phyloP scores from a whole-genome alignment of 495 filamentous ascomycete genomes.

The Neurospora sp. region DNA sequence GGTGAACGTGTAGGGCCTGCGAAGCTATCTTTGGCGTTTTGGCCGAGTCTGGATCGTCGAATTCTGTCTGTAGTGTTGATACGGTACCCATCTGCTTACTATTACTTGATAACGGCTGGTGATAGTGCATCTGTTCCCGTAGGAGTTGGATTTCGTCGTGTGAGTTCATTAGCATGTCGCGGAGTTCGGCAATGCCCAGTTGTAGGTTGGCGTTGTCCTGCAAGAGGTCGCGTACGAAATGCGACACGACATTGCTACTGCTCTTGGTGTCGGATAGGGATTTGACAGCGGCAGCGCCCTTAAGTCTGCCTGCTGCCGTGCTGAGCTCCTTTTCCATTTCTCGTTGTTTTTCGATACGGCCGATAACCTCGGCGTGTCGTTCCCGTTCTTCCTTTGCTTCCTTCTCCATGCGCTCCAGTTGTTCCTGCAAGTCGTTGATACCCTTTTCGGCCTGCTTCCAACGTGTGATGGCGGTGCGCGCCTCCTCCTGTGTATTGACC shows the following conservation, averaged over 20 bases:
- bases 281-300: constrained; percentile 62
- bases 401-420: constrained; percentile 79
- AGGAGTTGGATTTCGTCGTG: constrained; percentile 86
- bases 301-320: constrained; percentile 63
- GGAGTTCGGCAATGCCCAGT: constrained; percentile 75
- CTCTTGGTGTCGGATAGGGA: constrained; percentile 43
- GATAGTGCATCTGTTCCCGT: constrained; percentile 69
- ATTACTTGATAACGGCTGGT: constrained; percentile 50
- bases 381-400: constrained; percentile 77
- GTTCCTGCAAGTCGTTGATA: constrained; percentile 64
- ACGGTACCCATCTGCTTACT: constrained; percentile 25
- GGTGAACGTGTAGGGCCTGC: constrained; percentile 80
- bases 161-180: constrained; percentile 85
- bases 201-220: constrained; percentile 93
- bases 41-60: constrained; percentile 13
- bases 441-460: constrained; percentile 76
- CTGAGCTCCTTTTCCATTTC: constrained; percentile 67
- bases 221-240: constrained; percentile 90
- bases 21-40: constrained; percentile 29
- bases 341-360: constrained; percentile 69
- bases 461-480: constrained; percentile 62
- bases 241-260: constrained; percentile 58
- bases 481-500: constrained; percentile 54
- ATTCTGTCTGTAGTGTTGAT: constrained; percentile 41
- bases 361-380: constrained; percentile 68